Base-by-base conservation (phyloP, 2,329 filamentous ascomycete species). In the Paraphaeosphaeria minitans region DNA sequence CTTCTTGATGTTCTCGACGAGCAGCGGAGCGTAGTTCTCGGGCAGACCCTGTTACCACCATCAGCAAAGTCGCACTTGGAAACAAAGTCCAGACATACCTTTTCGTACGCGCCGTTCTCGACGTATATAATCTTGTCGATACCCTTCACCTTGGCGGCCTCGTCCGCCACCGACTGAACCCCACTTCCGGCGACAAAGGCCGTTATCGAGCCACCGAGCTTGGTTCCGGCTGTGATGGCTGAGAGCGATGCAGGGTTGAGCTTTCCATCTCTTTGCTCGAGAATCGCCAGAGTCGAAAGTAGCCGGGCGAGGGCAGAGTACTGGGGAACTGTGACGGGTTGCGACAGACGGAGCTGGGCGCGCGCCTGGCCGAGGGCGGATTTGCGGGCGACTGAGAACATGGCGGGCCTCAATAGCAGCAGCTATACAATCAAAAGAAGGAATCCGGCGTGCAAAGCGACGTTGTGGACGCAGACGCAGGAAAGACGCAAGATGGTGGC, bases 1-100 rank as follows among this genome's bases (percentile, higher is more conserved):
- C 76, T 95, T 95, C 82, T 96, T 96, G 79, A 98, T 94, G 79
- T 98, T 99, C 78, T 98, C 94, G 53, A 93, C 90, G 42, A 99
- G 83, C 48, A 99, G 83, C 56, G 93, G 91, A n/a, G 94, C 95
- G 74, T 87, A 98, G 82, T 92, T 97, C 81, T 99, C 95, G 53
- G 95, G 88, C 1, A 99, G 85, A 51, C 93, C 92, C 91, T 74
- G 37, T 10, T 42, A 19, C 19, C 29, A 52, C 51, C 60, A 62
- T 66, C 48, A 67, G 56, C 37, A 24, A 24, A 5, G 35, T 24
- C 14, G 33, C 22, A 29, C 8, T 31, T 7, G 4, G 6, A 41
- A 41, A 21, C 12, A 12, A 13, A n/a, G 0, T 8, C n/a, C 16
- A 5, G 6, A 8, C 66, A 59, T 71, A 93, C 92, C 87, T 93